A percentile compares a stretch with the other conserved stretches of the same genome.
Evolutionary conservation across 2,329 filamentous ascomycete species (phyloP).

Genomic region (Arthrinium phaeospermum): DNA sequence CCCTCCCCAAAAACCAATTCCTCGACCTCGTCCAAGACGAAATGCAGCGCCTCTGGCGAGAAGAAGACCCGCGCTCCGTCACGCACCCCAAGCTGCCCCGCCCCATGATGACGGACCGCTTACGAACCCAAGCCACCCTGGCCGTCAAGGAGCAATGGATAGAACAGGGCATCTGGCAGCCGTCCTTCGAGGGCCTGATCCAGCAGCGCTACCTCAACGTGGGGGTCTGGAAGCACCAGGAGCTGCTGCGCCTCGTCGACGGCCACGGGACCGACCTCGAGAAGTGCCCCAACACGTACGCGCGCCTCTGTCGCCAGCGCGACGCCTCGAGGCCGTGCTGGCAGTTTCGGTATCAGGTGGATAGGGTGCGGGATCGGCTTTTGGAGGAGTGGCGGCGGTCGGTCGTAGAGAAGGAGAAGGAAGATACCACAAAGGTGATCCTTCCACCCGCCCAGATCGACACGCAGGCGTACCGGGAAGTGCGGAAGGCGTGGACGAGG

Average conservation of each 20-base stretch:
- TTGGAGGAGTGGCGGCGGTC: neutral
- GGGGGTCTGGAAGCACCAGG: neutral
- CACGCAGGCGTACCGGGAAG: neutral
- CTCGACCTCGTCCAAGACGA: neutral
- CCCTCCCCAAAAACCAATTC: conserved; percentile 2
- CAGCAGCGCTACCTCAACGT: neutral
- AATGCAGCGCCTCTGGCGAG: neutral
- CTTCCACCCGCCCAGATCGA: neutral
- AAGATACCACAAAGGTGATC: neutral
- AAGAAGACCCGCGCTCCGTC: neutral
- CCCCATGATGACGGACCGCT: neutral
- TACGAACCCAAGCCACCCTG: neutral
- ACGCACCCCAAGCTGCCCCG: neutral
- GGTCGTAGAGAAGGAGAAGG: neutral
- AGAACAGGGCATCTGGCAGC: neutral
- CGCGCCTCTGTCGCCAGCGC: neutral
- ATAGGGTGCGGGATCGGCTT: neutral
- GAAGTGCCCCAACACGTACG: neutral
- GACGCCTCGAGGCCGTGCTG: neutral
- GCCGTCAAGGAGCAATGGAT: neutral
- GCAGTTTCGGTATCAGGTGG: neutral
- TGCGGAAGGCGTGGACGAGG: neutral
- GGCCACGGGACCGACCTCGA: neutral
- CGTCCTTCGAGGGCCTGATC: neutral
- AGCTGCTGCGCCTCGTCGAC: neutral